Base-by-base conservation (phyloP, 2,329 filamentous ascomycete species). In the Aphanocladium album region DNA sequence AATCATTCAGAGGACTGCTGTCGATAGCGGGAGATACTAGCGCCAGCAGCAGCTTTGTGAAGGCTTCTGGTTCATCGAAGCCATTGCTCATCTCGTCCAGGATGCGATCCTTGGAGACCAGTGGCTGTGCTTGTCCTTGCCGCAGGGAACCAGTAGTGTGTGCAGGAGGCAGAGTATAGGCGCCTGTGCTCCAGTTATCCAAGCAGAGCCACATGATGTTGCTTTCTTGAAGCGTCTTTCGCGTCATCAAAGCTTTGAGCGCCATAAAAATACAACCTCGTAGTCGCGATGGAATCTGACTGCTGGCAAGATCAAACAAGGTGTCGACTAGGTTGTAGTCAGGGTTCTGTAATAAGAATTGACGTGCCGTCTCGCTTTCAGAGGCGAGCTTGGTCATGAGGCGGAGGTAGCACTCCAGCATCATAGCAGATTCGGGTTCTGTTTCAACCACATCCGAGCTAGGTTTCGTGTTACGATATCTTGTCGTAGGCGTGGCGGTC, bases 331-430 rank as follows among this genome's bases (percentile, higher is more conserved):
- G 78, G 65, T 86, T 87, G 67, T 90, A 88, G 6, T 73, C 82
- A 23, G 87, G 73, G 60, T 79, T 82, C 46, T 85, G 82, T 23
- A 96, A 77, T 62, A 98, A 80, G 79, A 89, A 96, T 37, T 83
- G 76, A 54, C 93, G 84, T 1, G 91, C 89, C 21, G 80, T 78
- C 62, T 83, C 79, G 69, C 91, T 96, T 70, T 93, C 86, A 23
- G 83, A 81, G 63, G 89, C 88, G 11, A 99, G 79, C 72, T 96
- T 91, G 3, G 91, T 86, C 67, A 96, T 89, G 5, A 99, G 82
- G 33, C 93, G 87, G 57, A 99, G 80, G 71, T 98, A 98, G 67
- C 91, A 93, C 70, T 97, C 92, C 30, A 99, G 81, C 91, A 99
- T 97, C 75, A 96, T 90, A n/a, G 89, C 88, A 45, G 91, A 96